Conservation (phyloP, 208 protist genomes). For the Baffinella frigidus region DNA sequence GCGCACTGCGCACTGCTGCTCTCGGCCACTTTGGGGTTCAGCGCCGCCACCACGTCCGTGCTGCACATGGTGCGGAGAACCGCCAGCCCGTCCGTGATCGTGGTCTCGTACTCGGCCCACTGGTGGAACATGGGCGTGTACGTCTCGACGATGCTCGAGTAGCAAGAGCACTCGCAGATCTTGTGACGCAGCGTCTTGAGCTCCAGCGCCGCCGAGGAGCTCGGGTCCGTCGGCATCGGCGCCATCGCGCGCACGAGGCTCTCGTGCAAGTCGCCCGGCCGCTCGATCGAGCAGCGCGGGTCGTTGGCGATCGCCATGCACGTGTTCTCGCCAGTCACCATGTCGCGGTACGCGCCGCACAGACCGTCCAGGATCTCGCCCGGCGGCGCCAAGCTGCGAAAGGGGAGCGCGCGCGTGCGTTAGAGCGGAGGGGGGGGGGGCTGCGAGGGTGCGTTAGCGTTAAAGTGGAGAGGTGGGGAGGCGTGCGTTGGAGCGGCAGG, state of each 20-base stretch:
- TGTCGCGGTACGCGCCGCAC: not conserved
- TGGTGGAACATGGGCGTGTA: slow-evolving; percentile 34
- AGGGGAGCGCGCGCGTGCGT: too few species aligned
- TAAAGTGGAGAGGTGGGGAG: too few species aligned
- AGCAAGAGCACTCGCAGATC: not conserved
- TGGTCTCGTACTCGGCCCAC: not conserved
- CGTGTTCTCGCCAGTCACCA: not conserved
- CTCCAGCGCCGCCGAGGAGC: not conserved
- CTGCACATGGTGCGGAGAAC: not conserved
- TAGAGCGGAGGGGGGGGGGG: too few species aligned
- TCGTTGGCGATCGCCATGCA: not conserved
- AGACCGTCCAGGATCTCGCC: not conserved
- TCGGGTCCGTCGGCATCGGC: too few species aligned
- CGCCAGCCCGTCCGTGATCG: not conserved
- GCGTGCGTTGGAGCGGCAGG: too few species aligned
- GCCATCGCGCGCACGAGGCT: too few species aligned
- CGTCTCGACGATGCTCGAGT: not conserved
- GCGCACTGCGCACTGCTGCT: not conserved
- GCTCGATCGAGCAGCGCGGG: not conserved
- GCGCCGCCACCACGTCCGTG: not conserved
- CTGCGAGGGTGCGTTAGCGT: too few species aligned
- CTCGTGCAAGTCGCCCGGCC: not conserved
- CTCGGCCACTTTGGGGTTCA: not conserved
- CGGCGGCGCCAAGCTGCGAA: too few species aligned
- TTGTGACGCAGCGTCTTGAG: too few species aligned